Evolutionary conservation across 805 yeast genomes (phyloP).

Genomic region (Ogataea philodendri): DNA sequence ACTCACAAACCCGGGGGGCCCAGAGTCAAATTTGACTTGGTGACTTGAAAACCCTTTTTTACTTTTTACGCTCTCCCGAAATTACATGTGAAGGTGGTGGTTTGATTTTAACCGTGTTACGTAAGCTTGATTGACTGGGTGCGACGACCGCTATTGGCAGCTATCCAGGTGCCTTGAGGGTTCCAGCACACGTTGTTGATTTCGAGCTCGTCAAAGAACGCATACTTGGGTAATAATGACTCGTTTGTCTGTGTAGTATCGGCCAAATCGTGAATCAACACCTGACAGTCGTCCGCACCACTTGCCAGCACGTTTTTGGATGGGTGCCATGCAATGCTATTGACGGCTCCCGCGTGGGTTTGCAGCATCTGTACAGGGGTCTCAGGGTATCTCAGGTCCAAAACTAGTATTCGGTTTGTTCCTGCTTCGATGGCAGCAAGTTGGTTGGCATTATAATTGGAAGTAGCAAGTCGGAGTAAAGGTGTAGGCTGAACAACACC

Average conservation of each 20-base stretch:
- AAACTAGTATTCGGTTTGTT: constrained; percentile 59
- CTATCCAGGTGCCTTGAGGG: constrained; percentile 75
- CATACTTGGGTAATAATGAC: constrained; percentile 35
- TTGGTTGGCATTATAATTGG: constrained; percentile 76
- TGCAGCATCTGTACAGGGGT: constrained; percentile 67
- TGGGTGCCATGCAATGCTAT: constrained; percentile 85
- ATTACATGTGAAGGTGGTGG: not conserved
- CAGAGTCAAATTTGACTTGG: constrained; percentile 12
- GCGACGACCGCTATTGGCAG: constrained; percentile 65
- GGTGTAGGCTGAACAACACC: constrained; percentile 45
- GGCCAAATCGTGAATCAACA: constrained; percentile 61
- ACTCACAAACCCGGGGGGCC: not conserved
- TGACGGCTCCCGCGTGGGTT: constrained; percentile 67
- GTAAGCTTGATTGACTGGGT: constrained; percentile 53
- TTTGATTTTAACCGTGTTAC: constrained; percentile 1
- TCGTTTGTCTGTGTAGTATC: not conserved
- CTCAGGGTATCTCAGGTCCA: constrained; percentile 89
- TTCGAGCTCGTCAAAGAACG: constrained; percentile 64
- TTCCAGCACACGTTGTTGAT: constrained; percentile 78
- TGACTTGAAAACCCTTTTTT: constrained; percentile 7
- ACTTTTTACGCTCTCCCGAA: too few species aligned
- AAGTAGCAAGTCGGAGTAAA: constrained; percentile 70
- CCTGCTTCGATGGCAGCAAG: constrained; percentile 79
- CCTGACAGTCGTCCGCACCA: constrained; percentile 75
- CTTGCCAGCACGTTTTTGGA: constrained; percentile 55